Evolutionary conservation across 768 basidiomycete genomes (phyloP).

Genomic region (Tricholoma furcatifolium): DNA sequence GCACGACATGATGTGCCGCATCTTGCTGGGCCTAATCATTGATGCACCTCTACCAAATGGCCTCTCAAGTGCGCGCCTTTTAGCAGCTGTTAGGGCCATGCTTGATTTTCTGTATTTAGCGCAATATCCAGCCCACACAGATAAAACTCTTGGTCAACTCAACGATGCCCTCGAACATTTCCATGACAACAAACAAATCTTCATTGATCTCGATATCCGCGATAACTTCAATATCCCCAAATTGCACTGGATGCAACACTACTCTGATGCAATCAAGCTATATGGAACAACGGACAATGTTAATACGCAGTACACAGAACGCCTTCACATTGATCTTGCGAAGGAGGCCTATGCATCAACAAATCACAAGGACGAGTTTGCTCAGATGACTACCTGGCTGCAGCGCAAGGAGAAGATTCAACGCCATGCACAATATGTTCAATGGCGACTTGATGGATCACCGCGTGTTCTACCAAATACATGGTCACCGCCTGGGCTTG

Average conservation of each 20-base stretch:
- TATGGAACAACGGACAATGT: conserved; percentile 15
- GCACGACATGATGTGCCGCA: conserved; percentile 29
- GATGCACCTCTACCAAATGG: conserved; percentile 19
- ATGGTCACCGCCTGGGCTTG: too few species aligned
- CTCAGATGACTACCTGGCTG: too few species aligned
- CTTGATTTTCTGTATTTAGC: too few species aligned
- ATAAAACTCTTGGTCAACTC: conserved; percentile 24
- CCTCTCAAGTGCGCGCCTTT: conserved; percentile 8
- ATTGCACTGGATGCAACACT: conserved; percentile 28
- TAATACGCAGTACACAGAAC: too few species aligned
- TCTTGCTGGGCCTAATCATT: conserved; percentile 30
- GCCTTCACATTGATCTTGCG: too few species aligned
- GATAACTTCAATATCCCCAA: conserved; percentile 42
- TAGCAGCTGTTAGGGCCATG: conserved; percentile 28
- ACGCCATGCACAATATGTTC: too few species aligned
- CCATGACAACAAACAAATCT: too few species aligned
- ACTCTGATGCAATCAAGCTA: background rate
- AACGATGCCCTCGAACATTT: conserved; percentile 24
- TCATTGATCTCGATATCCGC: conserved; percentile 31
- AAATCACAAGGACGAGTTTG: too few species aligned
- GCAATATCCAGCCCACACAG: conserved; percentile 26
- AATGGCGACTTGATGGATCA: too few species aligned
- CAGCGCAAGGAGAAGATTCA: too few species aligned
- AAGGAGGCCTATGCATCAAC: too few species aligned
- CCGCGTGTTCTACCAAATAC: too few species aligned